A percentile compares a stretch with the other conserved stretches of the same genome.
phyloP scores from a whole-genome alignment of 495 filamentous ascomycete species.

The Mycothermus thermophilus region DNA sequence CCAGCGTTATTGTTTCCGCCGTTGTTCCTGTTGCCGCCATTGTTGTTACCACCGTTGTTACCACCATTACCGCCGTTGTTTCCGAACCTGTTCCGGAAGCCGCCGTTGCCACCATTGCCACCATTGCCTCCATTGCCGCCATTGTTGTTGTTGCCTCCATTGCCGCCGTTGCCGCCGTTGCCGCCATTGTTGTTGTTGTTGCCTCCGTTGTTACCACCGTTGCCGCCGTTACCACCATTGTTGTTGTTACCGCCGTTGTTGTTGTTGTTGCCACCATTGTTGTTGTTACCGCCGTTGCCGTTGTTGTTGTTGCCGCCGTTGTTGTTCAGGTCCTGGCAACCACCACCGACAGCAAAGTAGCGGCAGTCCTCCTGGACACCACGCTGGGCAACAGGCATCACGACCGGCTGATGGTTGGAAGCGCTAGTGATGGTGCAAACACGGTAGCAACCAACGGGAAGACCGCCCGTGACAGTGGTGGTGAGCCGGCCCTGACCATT shows the following conservation, averaged over 20 bases:
- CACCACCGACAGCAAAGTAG: constrained; percentile 40
- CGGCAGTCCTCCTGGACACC: constrained; percentile 61
- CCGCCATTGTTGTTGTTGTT: constrained; percentile 6
- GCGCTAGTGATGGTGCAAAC: constrained; percentile 57
- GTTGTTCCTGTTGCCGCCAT: constrained; percentile 4
- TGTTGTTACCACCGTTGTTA: constrained; percentile 1
- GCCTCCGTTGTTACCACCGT: constrained; percentile 10
- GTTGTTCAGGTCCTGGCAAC: constrained; percentile 12
- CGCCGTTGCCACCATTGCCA: constrained; percentile 1
- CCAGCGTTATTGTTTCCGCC: not conserved
- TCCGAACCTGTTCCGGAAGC: no score
- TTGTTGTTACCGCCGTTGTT: constrained; percentile 7
- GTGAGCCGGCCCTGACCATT: constrained; percentile 46
- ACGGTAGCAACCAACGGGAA: constrained; percentile 54
- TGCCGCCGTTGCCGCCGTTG: constrained; percentile 4
- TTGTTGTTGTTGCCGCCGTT: constrained; percentile 13
- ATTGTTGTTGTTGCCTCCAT: constrained; percentile 1
- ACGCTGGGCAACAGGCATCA: constrained; percentile 66
- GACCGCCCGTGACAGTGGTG: constrained; percentile 45
- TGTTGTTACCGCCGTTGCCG: constrained; percentile 12
- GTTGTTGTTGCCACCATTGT: constrained; percentile 7
- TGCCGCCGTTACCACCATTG: constrained; percentile 8
- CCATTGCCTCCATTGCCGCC: constrained; percentile 5
- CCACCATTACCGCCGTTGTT: no score
- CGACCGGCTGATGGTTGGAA: constrained; percentile 62